Base-by-base conservation (phyloP, 2,329 filamentous ascomycete genomes). In the Lachnellula occidentalis region DNA sequence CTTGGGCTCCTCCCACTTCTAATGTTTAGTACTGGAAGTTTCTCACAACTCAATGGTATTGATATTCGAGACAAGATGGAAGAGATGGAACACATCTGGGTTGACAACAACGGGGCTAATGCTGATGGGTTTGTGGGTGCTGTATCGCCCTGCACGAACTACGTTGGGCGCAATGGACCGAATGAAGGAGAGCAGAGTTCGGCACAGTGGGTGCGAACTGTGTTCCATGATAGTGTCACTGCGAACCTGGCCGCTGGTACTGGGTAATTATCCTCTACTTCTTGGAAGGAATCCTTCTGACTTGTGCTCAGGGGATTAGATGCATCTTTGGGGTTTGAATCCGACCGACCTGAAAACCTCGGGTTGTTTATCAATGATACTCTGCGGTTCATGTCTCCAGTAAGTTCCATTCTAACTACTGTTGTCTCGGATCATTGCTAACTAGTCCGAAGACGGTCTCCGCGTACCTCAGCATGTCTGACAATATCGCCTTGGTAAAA, bases 181-280 rank as follows among this genome's bases (percentile, higher is more conserved):
- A 22, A 22, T 11, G 19, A 48, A 22, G 54, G 54, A 11, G 34
- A 56, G 31, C 51, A 59, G 47, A 62, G 56, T 17, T 56, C 63
- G 15, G 80, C 80, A 5, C 79, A 84, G 66, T 85, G 81, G 81
- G 68, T 85, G 37, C 74, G 82, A 34, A 75, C 78, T 9, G 80
- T 76, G 19, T 85, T 85, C 57, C 82, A 84, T 67, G 82, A 85
- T 64, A 79, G 81, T 73, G 72, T 80, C 4, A 81, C 80, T 4
- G 76, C 72, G 24, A 80, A 79, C 61, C 66, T 62, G 11, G 34
- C 48, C 31, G 57, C 59, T 34, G 53, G 59, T 4, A 58, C 53
- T 49, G 58, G 60, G 60, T 59, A 34, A 50, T 54, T 48, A 3
- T 41, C 31, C 37, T 41, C 14, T 19, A 6, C n/a, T 19, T 39